Conservation (phyloP, 108 stramenopile genomes). For the Chaetoceros muelleri region DNA sequence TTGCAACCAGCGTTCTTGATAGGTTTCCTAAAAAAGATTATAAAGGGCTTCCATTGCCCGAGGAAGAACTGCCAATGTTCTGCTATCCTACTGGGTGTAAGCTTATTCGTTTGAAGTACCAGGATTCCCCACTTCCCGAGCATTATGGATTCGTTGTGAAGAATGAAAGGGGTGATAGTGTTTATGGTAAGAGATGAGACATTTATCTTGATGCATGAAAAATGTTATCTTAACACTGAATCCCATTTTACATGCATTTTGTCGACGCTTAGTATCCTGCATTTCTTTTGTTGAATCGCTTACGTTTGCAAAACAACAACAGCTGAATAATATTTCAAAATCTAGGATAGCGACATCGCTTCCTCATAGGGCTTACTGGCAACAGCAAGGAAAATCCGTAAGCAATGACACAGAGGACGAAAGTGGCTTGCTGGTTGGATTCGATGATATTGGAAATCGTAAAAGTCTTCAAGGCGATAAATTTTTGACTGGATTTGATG, state of each 20-base stretch:
- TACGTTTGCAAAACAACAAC: constrained; percentile 34
- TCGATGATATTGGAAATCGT: constrained; percentile 6
- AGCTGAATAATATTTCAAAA: constrained; percentile 44
- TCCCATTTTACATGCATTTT: constrained; percentile 1
- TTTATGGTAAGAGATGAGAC: constrained; percentile 24
- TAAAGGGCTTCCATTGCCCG: constrained; percentile 72
- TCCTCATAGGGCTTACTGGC: constrained; percentile 51
- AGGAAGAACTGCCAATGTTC: constrained; percentile 85
- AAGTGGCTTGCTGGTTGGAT: not conserved
- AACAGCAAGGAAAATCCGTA: constrained; percentile 7
- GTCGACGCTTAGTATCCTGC: constrained; percentile 55
- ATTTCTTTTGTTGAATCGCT: constrained; percentile 79
- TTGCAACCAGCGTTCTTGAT: constrained; percentile 60
- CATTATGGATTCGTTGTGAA: constrained; percentile 86
- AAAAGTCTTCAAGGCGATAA: constrained; percentile 11
- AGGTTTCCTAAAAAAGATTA: constrained; percentile 79
- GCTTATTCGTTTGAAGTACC: constrained; percentile 46
- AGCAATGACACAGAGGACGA: not conserved
- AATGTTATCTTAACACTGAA: too few species aligned
- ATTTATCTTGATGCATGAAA: not conserved
- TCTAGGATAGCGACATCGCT: constrained; percentile 41
- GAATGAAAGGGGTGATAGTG: constrained; percentile 78
- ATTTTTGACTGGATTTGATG: constrained; percentile 56
- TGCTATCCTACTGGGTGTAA: constrained; percentile 78
- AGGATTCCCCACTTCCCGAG: constrained; percentile 52